These are phyloP conservation scores for Breviolum minutum DNA, from an alignment of 73 alveolate genomes.

Conservation along the genomic window DNA sequence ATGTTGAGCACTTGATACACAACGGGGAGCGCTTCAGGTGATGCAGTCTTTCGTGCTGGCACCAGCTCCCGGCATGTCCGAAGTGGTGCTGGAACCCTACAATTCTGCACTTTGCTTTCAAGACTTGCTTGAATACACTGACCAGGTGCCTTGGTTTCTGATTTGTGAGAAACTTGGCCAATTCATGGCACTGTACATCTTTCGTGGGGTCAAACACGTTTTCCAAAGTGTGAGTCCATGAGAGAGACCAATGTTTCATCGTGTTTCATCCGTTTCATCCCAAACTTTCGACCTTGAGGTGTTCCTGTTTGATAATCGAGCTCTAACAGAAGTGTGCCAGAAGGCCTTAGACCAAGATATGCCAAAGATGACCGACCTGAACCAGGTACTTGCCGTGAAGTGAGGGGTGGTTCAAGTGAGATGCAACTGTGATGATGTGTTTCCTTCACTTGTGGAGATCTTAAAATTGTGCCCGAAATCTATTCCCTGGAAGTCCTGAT, in stretches of 20 bases:
- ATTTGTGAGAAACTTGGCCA: neutral
- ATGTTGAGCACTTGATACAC: neutral
- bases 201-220: neutral
- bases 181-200: neutral
- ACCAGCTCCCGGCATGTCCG: constrained; percentile 93
- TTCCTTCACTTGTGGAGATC: too few relatives aligned
- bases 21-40: constrained; percentile 16
- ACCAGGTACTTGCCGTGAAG: neutral
- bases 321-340: constrained; percentile 74
- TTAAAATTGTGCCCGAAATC: too few relatives aligned
- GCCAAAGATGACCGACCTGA: constrained; percentile 64
- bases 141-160: constrained; percentile 13
- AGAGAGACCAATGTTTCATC: too few relatives aligned
- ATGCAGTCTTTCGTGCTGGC: constrained; percentile 82
- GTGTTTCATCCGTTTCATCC: too few relatives aligned
- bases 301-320: constrained; percentile 86
- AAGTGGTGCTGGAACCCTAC: constrained; percentile 93
- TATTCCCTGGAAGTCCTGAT: too few relatives aligned
- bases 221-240: neutral
- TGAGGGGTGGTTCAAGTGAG: too few relatives aligned
- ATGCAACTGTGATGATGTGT: too few relatives aligned
- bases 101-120: constrained; percentile 76
- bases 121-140: constrained; percentile 71
- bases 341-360: constrained; percentile 66
- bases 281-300: constrained; percentile 11